These are phyloP conservation scores for Neocallimastix lanati DNA, from an alignment of 192 early-diverging fungal species.

Conservation along the genomic window DNA sequence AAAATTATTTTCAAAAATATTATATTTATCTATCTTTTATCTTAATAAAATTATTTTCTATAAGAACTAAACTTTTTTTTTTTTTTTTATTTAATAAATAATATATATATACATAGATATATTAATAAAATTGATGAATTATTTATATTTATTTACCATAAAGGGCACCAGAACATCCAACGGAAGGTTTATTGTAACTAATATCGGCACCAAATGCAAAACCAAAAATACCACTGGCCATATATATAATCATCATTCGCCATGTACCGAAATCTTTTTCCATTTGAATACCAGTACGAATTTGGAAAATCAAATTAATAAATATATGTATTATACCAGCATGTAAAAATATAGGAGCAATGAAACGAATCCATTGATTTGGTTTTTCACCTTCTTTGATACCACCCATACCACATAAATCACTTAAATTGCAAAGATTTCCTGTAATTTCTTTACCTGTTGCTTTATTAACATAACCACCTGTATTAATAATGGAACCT, in stretches of 20 bases:
- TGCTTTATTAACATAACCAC: background rate
- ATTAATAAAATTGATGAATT: too few species aligned
- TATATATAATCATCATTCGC: constrained; percentile 52
- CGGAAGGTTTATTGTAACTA: constrained; percentile 20
- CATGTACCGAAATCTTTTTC: constrained; percentile 58
- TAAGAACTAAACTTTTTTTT: too few species aligned
- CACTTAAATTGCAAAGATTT: constrained; percentile 11
- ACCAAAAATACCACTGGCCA: constrained; percentile 51
- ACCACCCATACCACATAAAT: constrained; percentile 36
- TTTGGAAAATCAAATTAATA: constrained; percentile 56
- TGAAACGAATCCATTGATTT: constrained; percentile 64
- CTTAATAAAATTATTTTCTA: too few species aligned
- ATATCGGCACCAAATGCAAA: constrained; percentile 60
- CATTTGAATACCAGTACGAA: constrained; percentile 46
- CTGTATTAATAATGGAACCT: background rate
- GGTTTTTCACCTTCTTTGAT: constrained; percentile 21
- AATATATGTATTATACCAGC: constrained; percentile 58
- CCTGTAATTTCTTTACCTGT: background rate
- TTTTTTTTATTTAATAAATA: too few species aligned
- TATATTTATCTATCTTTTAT: too few species aligned
- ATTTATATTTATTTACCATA: too few species aligned
- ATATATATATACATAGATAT: too few species aligned
- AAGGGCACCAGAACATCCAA: constrained; percentile 29
- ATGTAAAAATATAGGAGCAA: constrained; percentile 68
- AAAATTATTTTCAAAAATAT: too few species aligned